Conservation (phyloP, 2,329 filamentous ascomycete species). For the Colletotrichum melonis region DNA sequence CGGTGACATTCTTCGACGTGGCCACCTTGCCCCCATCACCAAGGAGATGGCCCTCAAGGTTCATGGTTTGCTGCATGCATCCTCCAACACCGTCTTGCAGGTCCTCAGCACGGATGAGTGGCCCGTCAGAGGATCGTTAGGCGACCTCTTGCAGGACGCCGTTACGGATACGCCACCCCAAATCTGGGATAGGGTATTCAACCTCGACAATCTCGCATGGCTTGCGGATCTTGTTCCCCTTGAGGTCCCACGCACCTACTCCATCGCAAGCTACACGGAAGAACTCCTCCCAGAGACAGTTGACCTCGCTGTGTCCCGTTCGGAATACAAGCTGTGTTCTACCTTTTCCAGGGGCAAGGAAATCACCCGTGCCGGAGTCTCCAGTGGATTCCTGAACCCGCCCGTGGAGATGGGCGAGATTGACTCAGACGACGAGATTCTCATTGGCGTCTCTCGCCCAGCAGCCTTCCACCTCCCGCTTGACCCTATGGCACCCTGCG, state of each 20-base stretch:
- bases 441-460: constrained; percentile 63
- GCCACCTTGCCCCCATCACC: constrained; percentile 63
- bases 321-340: constrained; percentile 61
- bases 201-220: constrained; percentile 57
- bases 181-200: constrained; percentile 64
- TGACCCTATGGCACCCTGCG: constrained; percentile 61
- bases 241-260: constrained; percentile 64
- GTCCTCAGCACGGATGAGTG: constrained; percentile 62
- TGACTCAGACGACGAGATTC: constrained; percentile 57
- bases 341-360: constrained; percentile 50
- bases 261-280: constrained; percentile 61
- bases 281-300: constrained; percentile 63
- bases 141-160: constrained; percentile 61
- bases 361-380: constrained; percentile 56
- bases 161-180: constrained; percentile 58
- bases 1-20: constrained; percentile 61
- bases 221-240: constrained; percentile 57
- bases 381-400: constrained; percentile 65
- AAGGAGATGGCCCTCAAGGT: constrained; percentile 61
- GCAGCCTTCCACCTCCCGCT: constrained; percentile 63
- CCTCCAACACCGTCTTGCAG: constrained; percentile 60
- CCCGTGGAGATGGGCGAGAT: constrained; percentile 49
- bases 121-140: constrained; percentile 62
- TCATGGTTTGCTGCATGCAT: constrained; percentile 59
- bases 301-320: constrained; percentile 62